Base-by-base conservation (phyloP, 208 protist species). In the Porcisia deanei region DNA sequence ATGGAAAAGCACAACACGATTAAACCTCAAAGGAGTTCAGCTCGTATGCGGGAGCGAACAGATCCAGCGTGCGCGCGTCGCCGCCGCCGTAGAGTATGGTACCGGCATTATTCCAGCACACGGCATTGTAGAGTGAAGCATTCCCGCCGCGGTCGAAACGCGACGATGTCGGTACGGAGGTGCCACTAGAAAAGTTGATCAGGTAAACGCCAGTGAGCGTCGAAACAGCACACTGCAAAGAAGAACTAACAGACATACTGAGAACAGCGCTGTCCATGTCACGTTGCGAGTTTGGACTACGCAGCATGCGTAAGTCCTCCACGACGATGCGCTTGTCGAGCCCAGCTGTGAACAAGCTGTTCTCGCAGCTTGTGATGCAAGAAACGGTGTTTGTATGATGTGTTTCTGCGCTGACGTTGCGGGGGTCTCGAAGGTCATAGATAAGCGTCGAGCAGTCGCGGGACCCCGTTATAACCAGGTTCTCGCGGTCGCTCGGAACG, bases 251-350 rank as follows among this genome's bases (percentile, higher is more conserved):
- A 52, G 88, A 91, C 34, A 97, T 55, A 58, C 85, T 84, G 12
- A 97, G 77, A 4, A 95, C 82, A n/a, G 91, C 88, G 73, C 91
- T 94, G 70, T 95, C 91, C 76, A 97, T 82, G 53, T 95, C 91
- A 30, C 90, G 78, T 57, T 80, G 55, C 54, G 43, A 43, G 2
- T 59, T 75, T n/a, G 70, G 49, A 9, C 58, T 82, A n/a, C 85
- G 87, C 69, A 89, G 81, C 91, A 95, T 93, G 64, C 93, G 91
- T 12, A 97, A 67, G 74, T 97, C 93, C 34, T 92, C 77, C 14
- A 91, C 82, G 7, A 94, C 87, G 9, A 97, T 59, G 43, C 90
- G 89, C 73, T 88, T 83, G 81, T 95, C 93, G 22, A 97, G 87
- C 12, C 91, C 91, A 3, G 81, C 90, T 6, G 91, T 94, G 75